Conservation (phyloP, 176 grass and related monocot species). For the Rhipidocladum racemiflorum region DNA sequence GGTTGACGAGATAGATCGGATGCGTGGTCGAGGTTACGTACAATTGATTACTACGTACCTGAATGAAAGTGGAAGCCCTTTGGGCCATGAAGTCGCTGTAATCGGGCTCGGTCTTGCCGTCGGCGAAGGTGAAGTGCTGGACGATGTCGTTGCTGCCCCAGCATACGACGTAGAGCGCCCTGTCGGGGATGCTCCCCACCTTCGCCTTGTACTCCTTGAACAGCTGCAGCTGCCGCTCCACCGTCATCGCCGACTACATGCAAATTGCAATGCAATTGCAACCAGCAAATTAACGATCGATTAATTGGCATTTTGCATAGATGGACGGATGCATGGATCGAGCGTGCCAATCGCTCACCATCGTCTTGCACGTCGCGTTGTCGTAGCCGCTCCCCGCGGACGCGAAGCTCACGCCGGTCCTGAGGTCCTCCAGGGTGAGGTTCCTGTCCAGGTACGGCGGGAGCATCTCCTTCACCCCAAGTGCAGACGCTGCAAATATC, state of each 20-base stretch:
- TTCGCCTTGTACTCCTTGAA: constrained; percentile 65
- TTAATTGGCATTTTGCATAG: neutral
- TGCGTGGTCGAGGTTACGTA: no score
- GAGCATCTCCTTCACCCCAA: constrained; percentile 59
- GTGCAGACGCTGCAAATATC: constrained; percentile 29
- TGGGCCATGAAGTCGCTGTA: constrained; percentile 42
- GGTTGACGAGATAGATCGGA: no score
- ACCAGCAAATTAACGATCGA: neutral
- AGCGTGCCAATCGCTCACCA: neutral
- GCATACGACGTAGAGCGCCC: constrained; percentile 39
- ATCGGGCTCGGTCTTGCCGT: constrained; percentile 18
- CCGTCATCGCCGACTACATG: constrained; percentile 39
- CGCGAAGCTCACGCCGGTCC: constrained; percentile 67
- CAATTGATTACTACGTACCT: neutral
- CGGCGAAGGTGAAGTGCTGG: constrained; percentile 41
- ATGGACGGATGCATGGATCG: no score
- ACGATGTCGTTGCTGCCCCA: constrained; percentile 58
- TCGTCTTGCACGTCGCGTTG: constrained; percentile 28
- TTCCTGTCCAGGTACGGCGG: constrained; percentile 47
- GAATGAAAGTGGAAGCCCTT: constrained; percentile 28
- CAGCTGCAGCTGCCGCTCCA: constrained; percentile 56
- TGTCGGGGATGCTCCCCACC: constrained; percentile 30
- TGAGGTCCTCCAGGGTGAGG: constrained; percentile 45
- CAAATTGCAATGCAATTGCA: no score
- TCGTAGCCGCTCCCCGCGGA: constrained; percentile 58